Percentiles rank a stretch among this genome's conserved stretches.
Evolutionary conservation across 495 filamentous ascomycete species (phyloP).

Genomic region (Parathielavia appendiculata): DNA sequence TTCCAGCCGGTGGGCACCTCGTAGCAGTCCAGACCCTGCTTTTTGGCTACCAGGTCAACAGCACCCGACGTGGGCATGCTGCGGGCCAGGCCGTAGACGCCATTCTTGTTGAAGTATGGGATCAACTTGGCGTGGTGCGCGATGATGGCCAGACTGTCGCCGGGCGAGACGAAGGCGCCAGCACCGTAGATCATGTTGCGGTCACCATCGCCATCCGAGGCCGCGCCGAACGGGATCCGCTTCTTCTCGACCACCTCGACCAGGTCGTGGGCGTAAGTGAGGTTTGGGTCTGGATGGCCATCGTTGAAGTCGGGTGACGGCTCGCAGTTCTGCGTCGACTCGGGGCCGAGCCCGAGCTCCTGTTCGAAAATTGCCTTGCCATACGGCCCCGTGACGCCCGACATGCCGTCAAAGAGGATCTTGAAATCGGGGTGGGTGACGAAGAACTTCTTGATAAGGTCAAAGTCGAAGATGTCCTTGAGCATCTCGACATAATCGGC

Average conservation of each 20-base stretch:
- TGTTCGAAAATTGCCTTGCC: constrained; percentile 90
- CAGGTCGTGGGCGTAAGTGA: constrained; percentile 94
- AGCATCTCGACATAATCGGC: constrained; percentile 90
- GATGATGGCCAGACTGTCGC: constrained; percentile 95
- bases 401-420: constrained; percentile 89
- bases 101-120: constrained; percentile 95
- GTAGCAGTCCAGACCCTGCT: constrained; percentile 86
- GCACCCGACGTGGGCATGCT: constrained; percentile 96
- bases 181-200: constrained; percentile 99
- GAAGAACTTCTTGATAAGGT: constrained; percentile 90
- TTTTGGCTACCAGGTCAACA: constrained; percentile 90
- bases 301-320: constrained; percentile 92
- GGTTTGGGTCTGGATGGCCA: constrained; percentile 95
- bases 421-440: constrained; percentile 83
- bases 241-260: constrained; percentile 91
- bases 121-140: constrained; percentile 92
- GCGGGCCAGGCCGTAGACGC: constrained; percentile 88
- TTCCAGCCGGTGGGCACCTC: constrained; percentile 99
- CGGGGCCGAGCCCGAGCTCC: constrained; percentile 71
- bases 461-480: constrained; percentile 97
- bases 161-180: constrained; percentile 91
- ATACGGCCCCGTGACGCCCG: constrained; percentile 93
- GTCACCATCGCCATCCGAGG: constrained; percentile 94
- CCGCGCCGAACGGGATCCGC: constrained; percentile 89
- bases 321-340: constrained; percentile 87